Evolutionary conservation across 768 basidiomycete species (phyloP).

Genomic region (Leccinum uliginosum): DNA sequence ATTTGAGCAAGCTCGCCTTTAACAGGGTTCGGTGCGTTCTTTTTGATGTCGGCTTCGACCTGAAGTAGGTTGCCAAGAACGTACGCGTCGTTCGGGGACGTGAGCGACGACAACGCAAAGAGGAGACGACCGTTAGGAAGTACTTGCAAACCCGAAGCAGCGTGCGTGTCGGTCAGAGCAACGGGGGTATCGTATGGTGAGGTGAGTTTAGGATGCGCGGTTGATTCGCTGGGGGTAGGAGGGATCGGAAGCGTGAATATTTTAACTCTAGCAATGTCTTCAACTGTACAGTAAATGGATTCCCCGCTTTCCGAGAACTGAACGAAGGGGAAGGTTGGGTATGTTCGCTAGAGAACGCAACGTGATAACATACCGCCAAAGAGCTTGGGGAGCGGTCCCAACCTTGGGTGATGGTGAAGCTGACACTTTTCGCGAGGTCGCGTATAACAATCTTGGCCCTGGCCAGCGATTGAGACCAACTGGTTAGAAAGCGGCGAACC

Average conservation of each 20-base stretch:
- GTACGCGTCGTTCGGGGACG: constrained; percentile 76
- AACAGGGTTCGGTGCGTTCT: constrained; percentile 23
- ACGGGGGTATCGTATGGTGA: constrained; percentile 49
- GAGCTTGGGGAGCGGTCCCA: constrained; percentile 78
- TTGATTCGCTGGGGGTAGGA: constrained; percentile 51
- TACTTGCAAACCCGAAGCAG: constrained; percentile 58
- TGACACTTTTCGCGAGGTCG: constrained; percentile 62
- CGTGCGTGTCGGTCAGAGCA: constrained; percentile 53
- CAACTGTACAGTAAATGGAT: constrained; percentile 69
- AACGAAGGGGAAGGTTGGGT: background rate
- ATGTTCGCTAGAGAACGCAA: background rate
- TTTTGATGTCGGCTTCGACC: constrained; percentile 40
- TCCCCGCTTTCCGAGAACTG: constrained; percentile 74
- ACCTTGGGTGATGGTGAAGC: constrained; percentile 68
- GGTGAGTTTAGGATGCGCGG: constrained; percentile 42
- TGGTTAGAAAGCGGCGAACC: background rate
- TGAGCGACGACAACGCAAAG: constrained; percentile 70
- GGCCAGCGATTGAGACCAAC: background rate
- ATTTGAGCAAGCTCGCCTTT: constrained; percentile 46
- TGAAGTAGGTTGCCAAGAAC: constrained; percentile 47
- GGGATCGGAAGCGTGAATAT: constrained; percentile 68
- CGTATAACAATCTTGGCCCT: constrained; percentile 78
- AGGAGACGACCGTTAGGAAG: constrained; percentile 60
- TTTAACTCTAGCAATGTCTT: constrained; percentile 75
- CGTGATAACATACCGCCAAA: constrained; percentile 11